These are phyloP conservation scores for Fraxinus baroniana DNA, from an alignment of 305 asterid species.

Conservation along the genomic window DNA sequence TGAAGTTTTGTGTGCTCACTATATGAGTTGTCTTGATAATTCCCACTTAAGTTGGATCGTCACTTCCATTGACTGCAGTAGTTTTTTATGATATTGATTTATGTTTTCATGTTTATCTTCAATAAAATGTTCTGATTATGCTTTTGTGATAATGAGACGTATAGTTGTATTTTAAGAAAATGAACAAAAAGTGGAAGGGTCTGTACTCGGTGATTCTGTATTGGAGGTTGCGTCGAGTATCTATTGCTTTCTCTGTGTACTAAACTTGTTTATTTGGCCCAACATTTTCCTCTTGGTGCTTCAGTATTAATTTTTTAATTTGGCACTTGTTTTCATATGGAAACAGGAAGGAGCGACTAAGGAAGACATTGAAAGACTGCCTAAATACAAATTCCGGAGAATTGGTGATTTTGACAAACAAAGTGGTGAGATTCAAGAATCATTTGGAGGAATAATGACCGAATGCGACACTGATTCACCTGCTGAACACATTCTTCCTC, in stretches of 20 bases:
- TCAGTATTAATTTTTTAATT: background rate
- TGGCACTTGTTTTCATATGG: background rate
- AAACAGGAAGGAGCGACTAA: conserved; percentile 95
- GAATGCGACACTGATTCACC: conserved; percentile 82
- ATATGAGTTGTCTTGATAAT: background rate
- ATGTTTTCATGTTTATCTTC: background rate
- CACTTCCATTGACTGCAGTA: background rate
- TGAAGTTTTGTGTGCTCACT: background rate
- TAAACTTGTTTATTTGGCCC: background rate
- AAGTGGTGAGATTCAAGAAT: conserved; percentile 79
- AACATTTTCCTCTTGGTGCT: background rate
- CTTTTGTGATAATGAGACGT: background rate
- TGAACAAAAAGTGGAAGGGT: background rate
- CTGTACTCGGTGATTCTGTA: conserved; percentile 1
- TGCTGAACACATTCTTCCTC: conserved; percentile 68
- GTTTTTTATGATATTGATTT: background rate
- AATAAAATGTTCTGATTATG: background rate
- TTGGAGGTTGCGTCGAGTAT: background rate
- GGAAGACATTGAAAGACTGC: conserved; percentile 85
- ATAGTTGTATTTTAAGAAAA: background rate
- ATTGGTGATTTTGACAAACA: conserved; percentile 79
- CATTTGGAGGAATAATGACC: conserved; percentile 86
- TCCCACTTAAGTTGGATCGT: background rate
- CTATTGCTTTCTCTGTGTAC: background rate
- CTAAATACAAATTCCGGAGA: conserved; percentile 71